Evolutionary conservation across 495 filamentous ascomycete genomes (phyloP).

Genomic region (Lasiosphaeria ovina): DNA sequence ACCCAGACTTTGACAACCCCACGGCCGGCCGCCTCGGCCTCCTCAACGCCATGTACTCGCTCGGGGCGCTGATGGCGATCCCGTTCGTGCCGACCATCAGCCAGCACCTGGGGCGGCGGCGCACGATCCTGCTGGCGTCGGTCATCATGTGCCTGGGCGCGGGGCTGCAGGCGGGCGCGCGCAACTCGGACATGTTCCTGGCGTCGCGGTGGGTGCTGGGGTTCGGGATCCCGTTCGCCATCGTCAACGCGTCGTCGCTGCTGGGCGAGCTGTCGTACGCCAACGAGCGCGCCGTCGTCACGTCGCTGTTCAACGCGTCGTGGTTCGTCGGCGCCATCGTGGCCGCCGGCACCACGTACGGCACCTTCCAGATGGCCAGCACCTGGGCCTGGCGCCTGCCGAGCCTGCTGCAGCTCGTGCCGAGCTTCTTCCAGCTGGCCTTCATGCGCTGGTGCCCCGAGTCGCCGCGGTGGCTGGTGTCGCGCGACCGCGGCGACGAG

Average conservation of each 20-base stretch:
- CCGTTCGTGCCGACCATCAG: slow-evolving; percentile 56
- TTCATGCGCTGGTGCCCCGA: slow-evolving; percentile 52
- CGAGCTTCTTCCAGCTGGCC: slow-evolving; percentile 49
- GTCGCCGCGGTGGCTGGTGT: slow-evolving; percentile 51
- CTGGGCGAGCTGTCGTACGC: slow-evolving; percentile 62
- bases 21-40: slow-evolving; percentile 35
- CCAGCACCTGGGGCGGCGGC: slow-evolving; percentile 51
- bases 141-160: slow-evolving; percentile 41
- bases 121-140: slow-evolving; percentile 53
- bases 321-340: slow-evolving; percentile 59
- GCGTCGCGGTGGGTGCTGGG: slow-evolving; percentile 60
- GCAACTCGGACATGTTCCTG: slow-evolving; percentile 54
- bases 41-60: slow-evolving; percentile 41
- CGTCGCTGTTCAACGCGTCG: slow-evolving; percentile 58
- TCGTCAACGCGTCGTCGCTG: slow-evolving; percentile 55
- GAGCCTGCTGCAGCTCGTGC: slow-evolving; percentile 49
- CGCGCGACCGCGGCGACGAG: slow-evolving; percentile 47
- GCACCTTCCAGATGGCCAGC: slow-evolving; percentile 51
- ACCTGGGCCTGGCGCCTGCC: slow-evolving; percentile 63
- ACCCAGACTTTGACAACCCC: slow-evolving; percentile 38
- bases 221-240: slow-evolving; percentile 60
- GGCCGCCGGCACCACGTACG: slow-evolving; percentile 54
- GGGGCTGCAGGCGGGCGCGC: slow-evolving; percentile 26
- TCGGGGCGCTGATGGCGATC: slow-evolving; percentile 44
- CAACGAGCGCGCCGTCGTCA: slow-evolving; percentile 58